Evolutionary conservation across 371 early-diverging fungal genomes (phyloP), one percentile per base, ranked within the genome.

Genomic region (Coelomomyces lativittatus): DNA sequence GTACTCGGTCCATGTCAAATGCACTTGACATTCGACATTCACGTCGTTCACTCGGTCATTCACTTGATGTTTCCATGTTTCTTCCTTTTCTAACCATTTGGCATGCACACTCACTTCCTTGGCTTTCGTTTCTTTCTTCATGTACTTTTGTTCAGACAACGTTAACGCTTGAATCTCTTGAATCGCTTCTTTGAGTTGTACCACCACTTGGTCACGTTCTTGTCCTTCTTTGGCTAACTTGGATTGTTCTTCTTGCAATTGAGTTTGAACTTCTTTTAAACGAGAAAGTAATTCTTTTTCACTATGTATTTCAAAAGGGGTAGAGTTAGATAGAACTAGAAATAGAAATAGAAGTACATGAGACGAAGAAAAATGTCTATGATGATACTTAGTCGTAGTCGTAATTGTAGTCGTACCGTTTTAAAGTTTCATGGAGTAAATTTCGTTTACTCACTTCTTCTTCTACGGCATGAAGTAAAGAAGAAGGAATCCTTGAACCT

Each of bases 151-250:
- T 47, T 72, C 73, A 3, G 59, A 58, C 28, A 49, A 53, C 2
- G 73, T 70, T n/a, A 71, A 57, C 4, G 59, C 48, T 45, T 60
- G 66, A 49, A 67, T 70, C 47, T 72, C 73, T 40, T 70, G 66
- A 39, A 67, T 70, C 21, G 73, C 67, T 52, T 72, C 73, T 45
- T 65, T 64, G 28, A 72, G 56, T 48, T 72, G 70, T 50, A 65
- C 67, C 28, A 70, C 67, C 28, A 67, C 68, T 45, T 58, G 56
- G 47, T 63, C 62, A 21, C 70, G 48, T 38, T 70, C 70, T 43
- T 47, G 49, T 4, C 53, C 48, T 48, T 70, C 73, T 27, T 67
- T 64, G 10, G 32, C 54, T 12, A 17, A 24, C 17, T 17, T 23
- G 11, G 11, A 5, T 17, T 31, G 23, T 31, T 50, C 50, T 23